Evolutionary conservation across 2,329 filamentous ascomycete species (phyloP), one percentile per base, ranked within the genome.

Genomic region (Neoascochyta sp.): DNA sequence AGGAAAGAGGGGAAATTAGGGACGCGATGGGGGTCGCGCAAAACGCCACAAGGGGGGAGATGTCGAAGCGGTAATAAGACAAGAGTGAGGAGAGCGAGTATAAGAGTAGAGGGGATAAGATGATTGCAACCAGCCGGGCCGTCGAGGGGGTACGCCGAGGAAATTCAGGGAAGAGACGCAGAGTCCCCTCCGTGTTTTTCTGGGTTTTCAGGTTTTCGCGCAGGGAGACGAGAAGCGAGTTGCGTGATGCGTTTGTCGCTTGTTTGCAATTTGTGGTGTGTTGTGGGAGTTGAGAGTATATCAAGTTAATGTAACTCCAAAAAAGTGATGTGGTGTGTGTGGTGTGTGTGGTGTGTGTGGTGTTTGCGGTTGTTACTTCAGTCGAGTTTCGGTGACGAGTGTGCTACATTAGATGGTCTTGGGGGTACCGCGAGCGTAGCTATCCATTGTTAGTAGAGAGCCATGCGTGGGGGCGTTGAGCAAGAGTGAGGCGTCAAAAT

Each of bases 101-200:
- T 31, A 37, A 24, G 35, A 29, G 29, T 16, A 32, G 27, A 22
- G 14, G 29, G 21, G 25, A 29, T 28, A 24, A 23, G 30, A 47
- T 49, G 34, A 41, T 37, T 40, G 40, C 47, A 50, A 49, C 47
- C 44, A 34, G 39, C 41, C 41, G 34, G 28, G 32, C 32, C 36
- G 36, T 39, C 40, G 42, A 42, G 34, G 27, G 36, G 34, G 34
- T 52, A 47, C 47, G 50, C 50, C 50, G 41, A 44, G 33, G 38
- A 51, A 52, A 47, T 41, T 41, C 36, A 52, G 34, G 31, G 39
- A 45, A 44, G 46, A 37, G 44, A 49, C 55, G 42, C 58, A 47
- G 39, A 50, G 56, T 53, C 52, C 24, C 26, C 41, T 46, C 43
- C 40, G 32, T 45, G 43, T 55, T 58, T 60, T 58, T 57, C 35